A percentile compares a stretch with the other conserved stretches of the same genome.
These are phyloP conservation scores for Striga hermonthica DNA, from an alignment of 305 asterid species.

Conservation along the genomic window DNA sequence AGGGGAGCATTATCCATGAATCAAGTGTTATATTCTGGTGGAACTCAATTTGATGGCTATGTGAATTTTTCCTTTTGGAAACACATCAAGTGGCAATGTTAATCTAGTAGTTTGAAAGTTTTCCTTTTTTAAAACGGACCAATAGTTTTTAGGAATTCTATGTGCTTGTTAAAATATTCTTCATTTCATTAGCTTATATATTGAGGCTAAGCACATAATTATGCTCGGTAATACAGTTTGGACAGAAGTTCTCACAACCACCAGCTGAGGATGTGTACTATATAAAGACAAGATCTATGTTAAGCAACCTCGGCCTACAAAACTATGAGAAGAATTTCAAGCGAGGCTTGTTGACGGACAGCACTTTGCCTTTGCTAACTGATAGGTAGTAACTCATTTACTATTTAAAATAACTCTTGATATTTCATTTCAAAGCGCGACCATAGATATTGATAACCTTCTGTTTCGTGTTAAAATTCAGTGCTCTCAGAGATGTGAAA, in stretches of 20 bases:
- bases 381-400: slow-evolving; percentile 47
- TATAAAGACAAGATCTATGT: slow-evolving; percentile 55
- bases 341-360: slow-evolving; percentile 77
- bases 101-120: too few species aligned
- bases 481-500: slow-evolving; percentile 78
- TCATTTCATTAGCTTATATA: too few species aligned
- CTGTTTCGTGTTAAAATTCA: slow-evolving; percentile 31
- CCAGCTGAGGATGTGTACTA: slow-evolving; percentile 71
- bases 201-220: neutral
- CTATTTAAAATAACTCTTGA: neutral
- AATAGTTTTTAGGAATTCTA: too few species aligned
- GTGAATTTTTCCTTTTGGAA: too few species aligned
- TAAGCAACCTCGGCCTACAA: slow-evolving; percentile 73
- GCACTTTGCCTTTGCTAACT: slow-evolving; percentile 77
- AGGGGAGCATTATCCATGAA: too few species aligned
- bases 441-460: neutral
- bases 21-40: too few species aligned
- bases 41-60: too few species aligned
- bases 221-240: slow-evolving; percentile 53
- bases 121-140: too few species aligned
- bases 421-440: neutral
- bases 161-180: too few species aligned
- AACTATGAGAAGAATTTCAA: slow-evolving; percentile 89
- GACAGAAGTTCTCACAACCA: slow-evolving; percentile 76
- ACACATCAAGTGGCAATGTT: too few species aligned